Base-by-base conservation (phyloP, 495 filamentous ascomycete species). In the Annulohypoxylon moriforme region DNA sequence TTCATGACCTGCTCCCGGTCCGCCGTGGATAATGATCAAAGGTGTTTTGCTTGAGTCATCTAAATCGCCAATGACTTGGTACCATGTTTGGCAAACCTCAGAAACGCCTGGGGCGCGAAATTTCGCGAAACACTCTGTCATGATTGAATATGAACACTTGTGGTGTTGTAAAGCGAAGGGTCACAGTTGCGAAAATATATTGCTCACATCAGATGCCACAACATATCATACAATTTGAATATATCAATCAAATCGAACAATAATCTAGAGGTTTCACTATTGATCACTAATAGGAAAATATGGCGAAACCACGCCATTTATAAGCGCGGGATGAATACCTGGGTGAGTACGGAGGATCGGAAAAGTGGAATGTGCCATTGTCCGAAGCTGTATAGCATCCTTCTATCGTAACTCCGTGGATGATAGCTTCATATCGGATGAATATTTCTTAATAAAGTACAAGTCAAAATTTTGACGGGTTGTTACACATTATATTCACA, bases 21-120 rank as follows among this genome's bases (percentile, higher is more conserved):
- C 85, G 33, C 84, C 84, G 60, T 86, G 84, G 4, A 84, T 62
- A 24, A 77, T 61, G 27, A 86, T 72, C 18, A 85, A 64, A 20
- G 84, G 81, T 3, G 53, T 47, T 6, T 13, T 52, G 7, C 31
- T 11, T n/a, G 16, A 13, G 24, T 62, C 60, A 1, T 38, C 38
- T 8, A 83, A 73, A 46, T 81, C 72, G n/a, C 82, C 82, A 24
- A 71, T 8, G 9, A 81, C 59, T 50, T 79, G 78, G 67, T 79
- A 81, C 77, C 77, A 84, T 0, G 81, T 84, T 18, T 75, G 24
- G 50, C 75, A 79, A 27, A 74, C 64, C 49, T 71, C 76, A 0
- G 61, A 63, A 9, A 74, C 50, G 8, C 59, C 52, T 3, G 78
- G 68, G 11, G 75, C 62, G 1, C 57, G 27, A 69, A 82, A 82